phyloP scores from a whole-genome alignment of 495 filamentous ascomycete genomes.

The Filosporella fistucella region DNA sequence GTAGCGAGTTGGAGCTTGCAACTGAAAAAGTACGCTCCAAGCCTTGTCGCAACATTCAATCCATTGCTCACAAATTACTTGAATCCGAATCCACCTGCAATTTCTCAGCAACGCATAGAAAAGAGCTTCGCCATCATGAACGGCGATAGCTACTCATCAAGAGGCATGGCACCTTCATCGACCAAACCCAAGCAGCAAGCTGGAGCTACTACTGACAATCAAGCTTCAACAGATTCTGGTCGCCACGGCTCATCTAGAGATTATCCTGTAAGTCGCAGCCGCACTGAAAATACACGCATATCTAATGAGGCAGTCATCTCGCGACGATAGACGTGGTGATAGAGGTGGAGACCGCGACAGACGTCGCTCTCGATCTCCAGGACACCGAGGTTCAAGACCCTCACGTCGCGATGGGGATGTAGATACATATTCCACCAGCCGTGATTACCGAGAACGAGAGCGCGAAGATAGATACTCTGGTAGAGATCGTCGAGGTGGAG shows the following conservation, averaged over 20 bases:
- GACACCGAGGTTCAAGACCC: constrained; percentile 50
- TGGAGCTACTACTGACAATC: constrained; percentile 29
- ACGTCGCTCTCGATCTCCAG: constrained; percentile 71
- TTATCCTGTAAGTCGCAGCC: constrained; percentile 57
- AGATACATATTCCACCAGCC: constrained; percentile 86
- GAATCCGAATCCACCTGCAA: too few species aligned
- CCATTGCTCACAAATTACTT: too few species aligned
- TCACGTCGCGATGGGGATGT: constrained; percentile 61
- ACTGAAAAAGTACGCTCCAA: too few species aligned
- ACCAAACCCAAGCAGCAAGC: constrained; percentile 25
- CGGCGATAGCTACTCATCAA: constrained; percentile 79
- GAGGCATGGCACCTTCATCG: constrained; percentile 50
- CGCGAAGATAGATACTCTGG: constrained; percentile 82
- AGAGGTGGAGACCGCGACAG: constrained; percentile 43
- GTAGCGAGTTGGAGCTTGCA: too few species aligned
- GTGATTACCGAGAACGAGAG: constrained; percentile 86
- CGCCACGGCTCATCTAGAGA: constrained; percentile 67
- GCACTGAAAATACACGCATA: constrained; percentile 3
- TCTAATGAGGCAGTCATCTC: constrained; percentile 42
- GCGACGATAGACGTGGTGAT: constrained; percentile 44
- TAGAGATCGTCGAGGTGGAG: constrained; percentile 45
- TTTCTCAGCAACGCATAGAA: too few species aligned
- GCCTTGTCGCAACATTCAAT: too few species aligned
- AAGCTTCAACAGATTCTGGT: constrained; percentile 50
- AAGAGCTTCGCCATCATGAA: constrained; percentile 66